Evolutionary conservation across 2,329 filamentous ascomycete genomes (phyloP).

Genomic region (Blastomyces silverae): DNA sequence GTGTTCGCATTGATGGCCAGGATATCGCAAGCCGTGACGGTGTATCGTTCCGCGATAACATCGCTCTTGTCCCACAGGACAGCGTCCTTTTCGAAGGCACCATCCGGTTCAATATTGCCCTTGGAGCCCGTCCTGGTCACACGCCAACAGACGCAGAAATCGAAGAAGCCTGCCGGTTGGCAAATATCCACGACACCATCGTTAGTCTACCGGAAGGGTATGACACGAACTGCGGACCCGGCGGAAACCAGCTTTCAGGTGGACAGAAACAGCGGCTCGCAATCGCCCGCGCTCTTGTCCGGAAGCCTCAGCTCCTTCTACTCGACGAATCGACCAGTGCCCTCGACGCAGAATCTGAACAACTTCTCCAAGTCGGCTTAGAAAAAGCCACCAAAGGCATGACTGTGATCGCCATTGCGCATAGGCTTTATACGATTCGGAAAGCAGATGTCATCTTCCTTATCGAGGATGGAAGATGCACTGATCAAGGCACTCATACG

Average conservation of each 20-base stretch:
- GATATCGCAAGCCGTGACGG: constrained; percentile 65
- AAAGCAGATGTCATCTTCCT: constrained; percentile 75
- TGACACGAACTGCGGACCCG: constrained; percentile 44
- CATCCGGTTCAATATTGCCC: constrained; percentile 64
- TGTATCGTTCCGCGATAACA: constrained; percentile 58
- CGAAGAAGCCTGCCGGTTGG: constrained; percentile 54
- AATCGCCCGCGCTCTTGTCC: constrained; percentile 48
- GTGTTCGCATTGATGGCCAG: constrained; percentile 60
- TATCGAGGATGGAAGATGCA: constrained; percentile 59
- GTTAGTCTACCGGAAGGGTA: constrained; percentile 44
- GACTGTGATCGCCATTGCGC: constrained; percentile 66
- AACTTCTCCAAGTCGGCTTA: constrained; percentile 59
- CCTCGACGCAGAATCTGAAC: constrained; percentile 58
- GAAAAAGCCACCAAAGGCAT: constrained; percentile 48
- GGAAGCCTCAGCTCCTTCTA: constrained; percentile 45
- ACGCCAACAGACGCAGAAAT: constrained; percentile 60
- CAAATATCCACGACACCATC: constrained; percentile 57
- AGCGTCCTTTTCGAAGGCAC: constrained; percentile 71
- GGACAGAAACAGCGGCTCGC: constrained; percentile 50
- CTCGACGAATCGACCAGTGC: constrained; percentile 52
- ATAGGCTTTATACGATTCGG: constrained; percentile 65
- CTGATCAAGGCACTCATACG: constrained; percentile 56
- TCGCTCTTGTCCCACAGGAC: constrained; percentile 72
- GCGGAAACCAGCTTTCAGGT: constrained; percentile 52
- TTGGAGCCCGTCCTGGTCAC: constrained; percentile 50